A percentile compares a stretch with the other conserved stretches of the same genome.
Evolutionary conservation across 768 basidiomycete genomes (phyloP).

Genomic region (Dentipellis fragilis): DNA sequence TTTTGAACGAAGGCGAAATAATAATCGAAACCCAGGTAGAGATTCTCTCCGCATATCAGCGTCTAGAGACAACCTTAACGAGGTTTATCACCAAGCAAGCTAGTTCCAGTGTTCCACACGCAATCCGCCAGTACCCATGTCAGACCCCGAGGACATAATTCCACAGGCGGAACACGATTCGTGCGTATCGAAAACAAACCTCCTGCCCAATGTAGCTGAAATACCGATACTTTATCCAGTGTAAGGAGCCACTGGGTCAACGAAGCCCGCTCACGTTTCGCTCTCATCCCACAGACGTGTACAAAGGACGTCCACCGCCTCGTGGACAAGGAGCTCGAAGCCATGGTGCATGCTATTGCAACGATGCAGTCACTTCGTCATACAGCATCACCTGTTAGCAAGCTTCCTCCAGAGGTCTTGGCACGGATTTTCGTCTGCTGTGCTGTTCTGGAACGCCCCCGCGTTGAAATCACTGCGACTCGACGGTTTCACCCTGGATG

Average conservation of each 20-base stretch:
- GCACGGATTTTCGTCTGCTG: neutral
- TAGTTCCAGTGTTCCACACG: too few relatives aligned
- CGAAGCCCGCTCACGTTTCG: neutral
- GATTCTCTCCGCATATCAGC: too few relatives aligned
- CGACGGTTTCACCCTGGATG: neutral
- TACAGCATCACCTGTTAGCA: neutral
- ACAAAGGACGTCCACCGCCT: neutral
- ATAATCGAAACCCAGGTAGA: too few relatives aligned
- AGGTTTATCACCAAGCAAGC: too few relatives aligned
- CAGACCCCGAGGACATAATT: too few relatives aligned
- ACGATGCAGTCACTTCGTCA: neutral
- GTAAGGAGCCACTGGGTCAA: neutral
- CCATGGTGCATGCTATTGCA: neutral
- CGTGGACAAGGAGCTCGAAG: neutral
- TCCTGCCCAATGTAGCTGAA: neutral
- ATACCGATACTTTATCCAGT: neutral
- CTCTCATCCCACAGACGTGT: neutral
- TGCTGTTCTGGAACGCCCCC: neutral
- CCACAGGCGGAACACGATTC: neutral
- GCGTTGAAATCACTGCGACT: neutral
- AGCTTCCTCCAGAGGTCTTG: neutral
- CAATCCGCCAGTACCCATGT: too few relatives aligned
- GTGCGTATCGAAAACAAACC: neutral
- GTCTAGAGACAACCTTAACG: too few relatives aligned
- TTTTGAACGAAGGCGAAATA: too few relatives aligned